phyloP scores from a whole-genome alignment of 257 asterid species.

The Cinchona pubescens region DNA sequence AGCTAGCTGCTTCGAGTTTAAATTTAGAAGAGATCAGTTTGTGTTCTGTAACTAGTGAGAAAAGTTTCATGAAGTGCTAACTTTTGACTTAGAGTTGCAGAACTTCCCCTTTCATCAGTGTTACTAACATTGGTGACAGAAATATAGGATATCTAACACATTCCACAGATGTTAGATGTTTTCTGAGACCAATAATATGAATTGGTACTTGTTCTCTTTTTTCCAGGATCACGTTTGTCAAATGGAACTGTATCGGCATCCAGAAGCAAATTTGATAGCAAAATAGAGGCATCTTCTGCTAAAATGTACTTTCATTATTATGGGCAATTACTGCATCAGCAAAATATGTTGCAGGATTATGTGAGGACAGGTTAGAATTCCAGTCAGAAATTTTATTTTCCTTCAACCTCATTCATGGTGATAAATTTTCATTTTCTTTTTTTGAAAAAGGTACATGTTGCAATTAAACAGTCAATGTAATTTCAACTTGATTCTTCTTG shows the following conservation, averaged over 20 bases:
- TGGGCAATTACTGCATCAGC: constrained; percentile 97
- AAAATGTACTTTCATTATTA: constrained; percentile 98
- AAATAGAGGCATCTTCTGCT: constrained; percentile 95
- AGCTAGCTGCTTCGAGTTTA: too few relatives aligned
- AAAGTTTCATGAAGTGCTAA: too few relatives aligned
- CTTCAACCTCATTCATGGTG: constrained; percentile 1
- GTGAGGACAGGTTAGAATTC: constrained; percentile 79
- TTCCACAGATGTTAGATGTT: neutral
- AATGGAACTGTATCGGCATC: constrained; percentile 58
- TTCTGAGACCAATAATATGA: neutral
- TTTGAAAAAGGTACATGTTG: neutral
- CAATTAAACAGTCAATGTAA: neutral
- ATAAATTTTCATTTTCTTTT: neutral
- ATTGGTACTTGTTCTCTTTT: neutral
- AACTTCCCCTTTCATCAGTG: neutral
- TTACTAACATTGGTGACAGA: neutral
- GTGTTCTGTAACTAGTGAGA: too few relatives aligned
- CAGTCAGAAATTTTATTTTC: neutral
- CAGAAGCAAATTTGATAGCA: constrained; percentile 82
- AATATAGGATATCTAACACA: neutral
- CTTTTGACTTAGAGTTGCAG: neutral
- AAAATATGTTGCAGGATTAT: constrained; percentile 98
- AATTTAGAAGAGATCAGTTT: too few relatives aligned
- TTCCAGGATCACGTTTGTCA: constrained; percentile 55
- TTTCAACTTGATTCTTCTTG: neutral